Conservation (phyloP, 495 filamentous ascomycete species). For the Podospora conica region DNA sequence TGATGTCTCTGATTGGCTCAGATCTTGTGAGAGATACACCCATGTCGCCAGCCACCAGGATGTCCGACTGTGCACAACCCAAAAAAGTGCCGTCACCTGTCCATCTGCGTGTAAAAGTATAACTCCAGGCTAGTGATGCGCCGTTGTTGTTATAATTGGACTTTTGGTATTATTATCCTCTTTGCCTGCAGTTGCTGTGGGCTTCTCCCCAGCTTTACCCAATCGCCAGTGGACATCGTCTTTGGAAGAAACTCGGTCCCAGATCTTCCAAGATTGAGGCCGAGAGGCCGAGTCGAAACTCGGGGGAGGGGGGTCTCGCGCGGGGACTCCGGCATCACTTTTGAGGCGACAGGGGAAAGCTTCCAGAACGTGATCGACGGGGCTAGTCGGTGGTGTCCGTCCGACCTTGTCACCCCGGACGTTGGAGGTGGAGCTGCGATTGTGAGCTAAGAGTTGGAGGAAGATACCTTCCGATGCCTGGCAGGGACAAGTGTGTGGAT, state of each 20-base stretch:
- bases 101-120: not conserved
- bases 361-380: constrained; percentile 24
- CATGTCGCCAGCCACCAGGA: constrained; percentile 16
- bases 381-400: not conserved
- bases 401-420: not conserved
- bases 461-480: not conserved
- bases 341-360: constrained; percentile 8
- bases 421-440: constrained; percentile 3
- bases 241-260: constrained; percentile 14
- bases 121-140: not conserved
- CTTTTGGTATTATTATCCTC: constrained; percentile 17
- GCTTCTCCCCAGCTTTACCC: constrained; percentile 9
- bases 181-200: constrained; percentile 8
- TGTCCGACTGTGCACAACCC: constrained; percentile 14
- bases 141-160: constrained; percentile 20
- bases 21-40: constrained; percentile 4
- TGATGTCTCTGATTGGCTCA: constrained; percentile 14
- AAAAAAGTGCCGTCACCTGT: constrained; percentile 6
- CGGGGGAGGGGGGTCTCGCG: not conserved
- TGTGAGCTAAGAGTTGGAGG: not conserved
- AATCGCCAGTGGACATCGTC: constrained; percentile 15
- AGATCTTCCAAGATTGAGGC: constrained; percentile 10
- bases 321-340: not conserved
- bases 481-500: not conserved
- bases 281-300: constrained; percentile 12